Evolutionary conservation across 176 grass and related monocot species (phyloP), one percentile per base, ranked within the genome.

Genomic region (Oryza coarctata): DNA sequence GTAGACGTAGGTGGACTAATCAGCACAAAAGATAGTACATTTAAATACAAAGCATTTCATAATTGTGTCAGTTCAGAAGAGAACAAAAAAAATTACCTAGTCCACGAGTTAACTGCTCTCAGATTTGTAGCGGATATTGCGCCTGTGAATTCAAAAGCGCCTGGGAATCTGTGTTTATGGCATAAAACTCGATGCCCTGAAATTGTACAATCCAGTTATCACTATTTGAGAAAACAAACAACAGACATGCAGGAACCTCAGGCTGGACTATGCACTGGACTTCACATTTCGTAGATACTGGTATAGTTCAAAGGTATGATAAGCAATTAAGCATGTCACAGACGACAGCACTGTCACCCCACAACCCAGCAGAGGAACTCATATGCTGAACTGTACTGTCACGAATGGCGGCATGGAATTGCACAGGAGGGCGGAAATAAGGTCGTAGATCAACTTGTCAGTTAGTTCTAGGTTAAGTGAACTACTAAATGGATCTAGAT

Each of bases 121-220:
- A 93, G 41, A 99, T 99, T 92, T 99, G 96, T 18, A 99, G 65
- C 4, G 93, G 96, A 82, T 95, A 79, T 49, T 93, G 88, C 0
- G 93, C 96, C 67, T 92, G 89, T 0, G 97, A 95, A 84, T 87
- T 91, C 23, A 99, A 69, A 15, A 99, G 87, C 14, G 97, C 97
- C 80, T 99, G 97, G 5, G 93, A 95, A 87, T 99, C 89, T 0
- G 97, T 99, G 63, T 99, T 99, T 82, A 99, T 93, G 60, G 91
- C 89, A 67, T 94, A 94, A 47, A 99, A 99, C 9, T 99, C 93
- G 40, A 99, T 84, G 49, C 97, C 97, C 97, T 99, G 83, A 68
- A 87, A 94, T 88, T 75, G 9, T 60, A 77, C 9, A 81, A n/a
- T 74, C 14, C 71, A 38, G 12, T 20, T 35, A 80, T 81, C 58